phyloP scores from a whole-genome alignment of 495 filamentous ascomycete genomes.

The Penicillium malachiteum region DNA sequence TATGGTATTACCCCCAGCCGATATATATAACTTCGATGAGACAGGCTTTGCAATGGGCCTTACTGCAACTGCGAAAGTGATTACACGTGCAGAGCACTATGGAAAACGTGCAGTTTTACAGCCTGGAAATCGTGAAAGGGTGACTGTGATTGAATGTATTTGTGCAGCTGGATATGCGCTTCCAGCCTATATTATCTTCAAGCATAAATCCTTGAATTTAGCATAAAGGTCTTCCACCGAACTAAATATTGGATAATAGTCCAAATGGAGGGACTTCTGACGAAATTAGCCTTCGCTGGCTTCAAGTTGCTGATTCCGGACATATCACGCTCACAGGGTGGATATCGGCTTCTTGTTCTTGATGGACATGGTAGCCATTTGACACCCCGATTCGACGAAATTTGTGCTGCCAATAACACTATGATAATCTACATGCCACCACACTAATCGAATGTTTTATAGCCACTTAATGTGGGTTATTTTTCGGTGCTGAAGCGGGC shows the following conservation, averaged over 20 bases:
- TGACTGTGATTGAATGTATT: constrained; percentile 35
- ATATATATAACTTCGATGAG: constrained; percentile 47
- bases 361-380: constrained; percentile 4
- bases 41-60: constrained; percentile 41
- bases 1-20: too few relatives aligned
- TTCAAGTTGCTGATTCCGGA: constrained; percentile 2
- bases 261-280: constrained; percentile 37
- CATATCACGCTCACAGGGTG: background rate
- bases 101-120: constrained; percentile 22
- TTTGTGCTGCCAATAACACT: background rate
- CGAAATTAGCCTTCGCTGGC: constrained; percentile 17
- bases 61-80: constrained; percentile 26
- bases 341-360: background rate
- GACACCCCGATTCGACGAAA: constrained; percentile 1
- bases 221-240: constrained; percentile 20
- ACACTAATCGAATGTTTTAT: constrained; percentile 1
- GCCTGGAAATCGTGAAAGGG: constrained; percentile 39
- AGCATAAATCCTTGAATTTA: constrained; percentile 23
- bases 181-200: constrained; percentile 35
- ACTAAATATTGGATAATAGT: constrained; percentile 28
- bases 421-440: constrained; percentile 2
- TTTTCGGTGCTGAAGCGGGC: background rate
- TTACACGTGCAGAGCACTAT: constrained; percentile 27
- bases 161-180: constrained; percentile 21
- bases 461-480: background rate